A percentile compares a stretch with the other conserved stretches of the same genome.
Conservation (phyloP, 1,284 basidiomycete genomes). For the Ustilago crameri region DNA sequence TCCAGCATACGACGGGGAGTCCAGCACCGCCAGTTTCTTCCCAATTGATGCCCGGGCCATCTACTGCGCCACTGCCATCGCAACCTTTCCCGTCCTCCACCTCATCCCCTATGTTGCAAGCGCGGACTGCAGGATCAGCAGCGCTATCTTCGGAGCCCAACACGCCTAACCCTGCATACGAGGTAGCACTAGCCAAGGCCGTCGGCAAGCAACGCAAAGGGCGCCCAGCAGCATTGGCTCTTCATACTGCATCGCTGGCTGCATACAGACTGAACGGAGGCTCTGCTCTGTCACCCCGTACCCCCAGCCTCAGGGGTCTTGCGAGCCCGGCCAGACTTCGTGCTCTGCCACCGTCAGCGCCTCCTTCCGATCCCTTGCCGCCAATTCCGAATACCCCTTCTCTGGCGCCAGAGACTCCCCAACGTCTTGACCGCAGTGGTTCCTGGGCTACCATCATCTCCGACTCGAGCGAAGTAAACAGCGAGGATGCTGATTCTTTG, state of each 20-base stretch:
- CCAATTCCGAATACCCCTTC: conserved; percentile 52
- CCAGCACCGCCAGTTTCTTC: background rate
- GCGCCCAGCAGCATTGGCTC: conserved; percentile 39
- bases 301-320: conserved; percentile 17
- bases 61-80: conserved; percentile 29
- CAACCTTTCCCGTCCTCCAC: conserved; percentile 23
- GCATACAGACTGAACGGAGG: conserved; percentile 8
- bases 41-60: conserved; percentile 6
- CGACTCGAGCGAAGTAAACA: background rate
- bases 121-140: conserved; percentile 3
- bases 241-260: conserved; percentile 19
- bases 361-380: conserved; percentile 52
- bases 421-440: conserved; percentile 6
- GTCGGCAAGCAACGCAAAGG: conserved; percentile 37
- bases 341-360: conserved; percentile 44
- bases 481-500: conserved; percentile 6
- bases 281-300: conserved; percentile 10
- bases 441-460: conserved; percentile 10
- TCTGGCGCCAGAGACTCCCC: conserved; percentile 20
- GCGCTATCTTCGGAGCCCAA: conserved; percentile 21
- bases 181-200: conserved; percentile 27
- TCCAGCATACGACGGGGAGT: conserved; percentile 18
- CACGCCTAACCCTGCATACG: conserved; percentile 31
- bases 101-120: conserved; percentile 7
- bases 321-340: conserved; percentile 34